Conservation (phyloP, 768 basidiomycete species). For the Termitomyces sp. region DNA sequence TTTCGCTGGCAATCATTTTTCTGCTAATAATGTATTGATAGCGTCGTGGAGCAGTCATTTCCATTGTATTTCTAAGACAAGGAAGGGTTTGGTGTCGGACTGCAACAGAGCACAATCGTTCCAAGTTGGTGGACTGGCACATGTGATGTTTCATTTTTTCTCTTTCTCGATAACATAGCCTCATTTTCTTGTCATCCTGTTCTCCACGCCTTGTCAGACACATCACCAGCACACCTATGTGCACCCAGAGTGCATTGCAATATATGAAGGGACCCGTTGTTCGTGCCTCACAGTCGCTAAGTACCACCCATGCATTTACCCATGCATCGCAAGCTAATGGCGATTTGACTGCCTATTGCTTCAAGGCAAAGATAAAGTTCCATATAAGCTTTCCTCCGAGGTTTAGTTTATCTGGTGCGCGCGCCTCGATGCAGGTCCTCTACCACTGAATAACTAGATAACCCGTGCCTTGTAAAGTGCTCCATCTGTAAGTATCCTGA, state of each 20-base stretch:
- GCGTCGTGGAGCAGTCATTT: background rate
- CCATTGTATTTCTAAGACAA: slow-evolving; percentile 1
- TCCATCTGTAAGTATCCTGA: background rate
- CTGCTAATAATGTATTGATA: background rate
- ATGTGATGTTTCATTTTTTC: slow-evolving; percentile 28
- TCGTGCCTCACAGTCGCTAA: slow-evolving; percentile 15
- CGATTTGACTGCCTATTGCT: background rate
- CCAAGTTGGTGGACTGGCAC: slow-evolving; percentile 10
- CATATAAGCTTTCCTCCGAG: background rate
- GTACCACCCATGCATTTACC: slow-evolving; percentile 15
- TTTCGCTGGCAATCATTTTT: background rate
- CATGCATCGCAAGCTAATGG: slow-evolving; percentile 9
- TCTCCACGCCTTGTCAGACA: slow-evolving; percentile 12
- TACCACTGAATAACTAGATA: background rate
- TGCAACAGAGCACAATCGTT: background rate
- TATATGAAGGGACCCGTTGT: background rate
- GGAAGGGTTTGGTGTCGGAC: background rate
- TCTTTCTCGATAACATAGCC: slow-evolving; percentile 18
- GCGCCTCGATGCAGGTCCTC: background rate
- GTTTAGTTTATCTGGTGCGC: slow-evolving; percentile 1
- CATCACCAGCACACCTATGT: slow-evolving; percentile 3
- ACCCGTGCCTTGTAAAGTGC: background rate
- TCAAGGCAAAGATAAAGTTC: background rate
- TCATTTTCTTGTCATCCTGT: slow-evolving; percentile 20
- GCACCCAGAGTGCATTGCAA: slow-evolving; percentile 2